These are phyloP conservation scores for Epichloe aotearoae DNA, from an alignment of 2,329 filamentous ascomycete species.

Conservation along the genomic window DNA sequence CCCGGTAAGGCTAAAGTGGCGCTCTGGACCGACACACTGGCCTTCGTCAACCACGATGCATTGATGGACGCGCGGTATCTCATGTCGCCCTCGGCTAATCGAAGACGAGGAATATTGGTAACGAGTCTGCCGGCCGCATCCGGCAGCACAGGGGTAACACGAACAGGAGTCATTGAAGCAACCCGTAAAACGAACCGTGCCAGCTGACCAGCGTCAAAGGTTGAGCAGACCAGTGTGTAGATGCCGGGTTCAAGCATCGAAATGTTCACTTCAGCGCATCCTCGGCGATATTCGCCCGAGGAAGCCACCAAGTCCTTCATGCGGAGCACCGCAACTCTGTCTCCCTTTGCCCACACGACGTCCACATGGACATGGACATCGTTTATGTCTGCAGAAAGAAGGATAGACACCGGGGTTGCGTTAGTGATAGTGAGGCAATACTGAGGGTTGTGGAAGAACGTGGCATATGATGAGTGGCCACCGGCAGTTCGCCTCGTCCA, in stretches of 20 bases:
- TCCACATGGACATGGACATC: slow-evolving; percentile 74
- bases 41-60: slow-evolving; percentile 40
- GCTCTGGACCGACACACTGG: slow-evolving; percentile 25
- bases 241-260: slow-evolving; percentile 49
- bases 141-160: slow-evolving; percentile 47
- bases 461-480: slow-evolving; percentile 63
- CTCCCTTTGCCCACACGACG: slow-evolving; percentile 63
- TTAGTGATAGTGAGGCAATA: slow-evolving; percentile 51
- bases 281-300: slow-evolving; percentile 79
- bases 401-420: slow-evolving; percentile 51
- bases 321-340: slow-evolving; percentile 55
- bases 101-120: slow-evolving; percentile 42
- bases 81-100: slow-evolving; percentile 30
- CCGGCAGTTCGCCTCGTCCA: slow-evolving; percentile 77
- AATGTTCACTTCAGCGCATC: slow-evolving; percentile 58
- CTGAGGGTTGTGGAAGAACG: slow-evolving; percentile 79
- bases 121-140: slow-evolving; percentile 65
- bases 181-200: slow-evolving; percentile 64
- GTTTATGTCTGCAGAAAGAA: slow-evolving; percentile 54
- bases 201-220: slow-evolving; percentile 69
- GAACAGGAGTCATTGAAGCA: slow-evolving; percentile 45
- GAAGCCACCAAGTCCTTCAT: slow-evolving; percentile 67
- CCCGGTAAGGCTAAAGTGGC: slow-evolving; percentile 14
- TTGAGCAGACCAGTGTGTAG: slow-evolving; percentile 84
- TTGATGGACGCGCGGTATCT: slow-evolving; percentile 26